Evolutionary conservation across 2,329 filamentous ascomycete genomes (phyloP), one percentile per base, ranked within the genome.

Genomic region (Gyromitra esculenta): DNA sequence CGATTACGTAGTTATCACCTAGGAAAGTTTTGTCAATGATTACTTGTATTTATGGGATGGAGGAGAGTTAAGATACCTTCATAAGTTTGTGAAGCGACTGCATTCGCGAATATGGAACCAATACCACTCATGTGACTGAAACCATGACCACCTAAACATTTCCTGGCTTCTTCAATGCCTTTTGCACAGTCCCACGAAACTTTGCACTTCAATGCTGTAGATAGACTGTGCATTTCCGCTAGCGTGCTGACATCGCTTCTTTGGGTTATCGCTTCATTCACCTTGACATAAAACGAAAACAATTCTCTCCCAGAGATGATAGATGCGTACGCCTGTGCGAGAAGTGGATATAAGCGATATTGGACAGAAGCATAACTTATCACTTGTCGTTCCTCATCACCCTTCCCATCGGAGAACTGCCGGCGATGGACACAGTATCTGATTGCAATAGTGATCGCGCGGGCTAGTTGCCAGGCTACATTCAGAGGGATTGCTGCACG

Each of bases 41-140:
- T 80, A 18, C 83, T 77, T 50, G 54, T n/a, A 2, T 43, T 59
- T 37, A 8, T 59, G 9, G 8, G 21, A 48, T 39, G 15, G 9
- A 3, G 82, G 15, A 82, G 18, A 50, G 45, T 43, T 63, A 37
- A 8, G 7, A 41, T 81, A n/a, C 78, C 80, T 52, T 83, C 79
- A 56, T 83, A 83, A 4, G 82, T 84, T 13, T 86, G 83, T 0
- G 88, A 91, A 15, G 92, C 91, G 0, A 93, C 86, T 82, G 93
- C 93, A 82, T 94, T 91, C 37, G 91, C 87, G 81, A 93, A 94
- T 87, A 89, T 92, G 18, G 87, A 85, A 0, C 91, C 91, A 79
- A 94, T 92, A n/a, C 92, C 92, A 70, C 89, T 89, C 84, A 93
- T 92, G 81, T 87, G 89, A 70, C 87, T 90, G 85, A 93, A 85